Percentiles rank a stretch among this genome's conserved stretches.
These are phyloP conservation scores for Comarum palustre DNA, from an alignment of 306 rosid species.

Conservation along the genomic window DNA sequence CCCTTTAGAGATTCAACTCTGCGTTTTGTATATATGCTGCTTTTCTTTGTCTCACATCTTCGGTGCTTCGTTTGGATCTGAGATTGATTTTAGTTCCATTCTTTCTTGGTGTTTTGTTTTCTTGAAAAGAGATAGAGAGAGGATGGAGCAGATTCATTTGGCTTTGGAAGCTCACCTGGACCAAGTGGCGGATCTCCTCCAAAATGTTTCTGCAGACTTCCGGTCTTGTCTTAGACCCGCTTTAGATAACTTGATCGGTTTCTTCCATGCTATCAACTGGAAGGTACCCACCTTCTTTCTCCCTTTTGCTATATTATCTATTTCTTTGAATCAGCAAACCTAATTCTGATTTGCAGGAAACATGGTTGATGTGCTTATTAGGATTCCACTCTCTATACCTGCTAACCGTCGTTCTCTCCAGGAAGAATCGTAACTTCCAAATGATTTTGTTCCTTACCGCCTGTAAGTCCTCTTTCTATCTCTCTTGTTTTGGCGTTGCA, in stretches of 20 bases:
- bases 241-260: conserved; percentile 67
- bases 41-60: neutral
- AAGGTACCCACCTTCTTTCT: conserved; percentile 42
- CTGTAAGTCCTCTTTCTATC: conserved; percentile 37
- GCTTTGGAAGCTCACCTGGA: conserved; percentile 75
- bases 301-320: conserved; percentile 6
- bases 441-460: conserved; percentile 76
- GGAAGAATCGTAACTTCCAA: conserved; percentile 77
- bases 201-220: conserved; percentile 68
- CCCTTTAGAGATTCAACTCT: too few species aligned
- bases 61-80: neutral
- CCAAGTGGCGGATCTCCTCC: conserved; percentile 71
- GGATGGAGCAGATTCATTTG: conserved; percentile 64
- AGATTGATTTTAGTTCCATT: neutral
- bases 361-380: conserved; percentile 67
- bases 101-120: neutral
- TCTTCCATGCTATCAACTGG: conserved; percentile 92
- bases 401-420: conserved; percentile 46
- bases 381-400: conserved; percentile 53
- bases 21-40: too few species aligned
- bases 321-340: neutral
- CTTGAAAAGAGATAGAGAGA: neutral
- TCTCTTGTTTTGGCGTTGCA: neutral
- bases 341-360: conserved; percentile 54
- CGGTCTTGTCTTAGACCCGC: conserved; percentile 72